Evolutionary conservation across 1,284 basidiomycete genomes (phyloP).

Genomic region (Gomphus bonarii): DNA sequence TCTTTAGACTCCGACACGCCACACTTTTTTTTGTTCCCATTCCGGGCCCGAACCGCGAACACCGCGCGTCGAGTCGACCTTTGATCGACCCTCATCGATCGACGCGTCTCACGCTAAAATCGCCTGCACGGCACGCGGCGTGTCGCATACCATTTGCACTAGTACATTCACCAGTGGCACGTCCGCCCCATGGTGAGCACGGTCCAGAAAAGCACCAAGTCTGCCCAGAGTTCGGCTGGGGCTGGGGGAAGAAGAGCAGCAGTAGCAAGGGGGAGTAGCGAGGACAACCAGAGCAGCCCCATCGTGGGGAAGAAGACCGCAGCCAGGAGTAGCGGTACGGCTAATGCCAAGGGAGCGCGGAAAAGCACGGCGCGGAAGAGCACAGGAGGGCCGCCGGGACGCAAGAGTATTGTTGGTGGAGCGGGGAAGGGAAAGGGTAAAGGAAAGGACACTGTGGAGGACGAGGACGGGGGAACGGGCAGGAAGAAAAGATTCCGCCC

Average conservation of each 20-base stretch:
- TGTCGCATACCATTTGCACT: too few relatives aligned
- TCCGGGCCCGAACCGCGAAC: too few relatives aligned
- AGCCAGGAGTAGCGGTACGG: constrained; percentile 16
- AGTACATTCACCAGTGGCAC: too few relatives aligned
- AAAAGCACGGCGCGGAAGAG: constrained; percentile 63
- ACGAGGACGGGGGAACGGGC: too few relatives aligned
- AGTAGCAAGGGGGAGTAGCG: background rate
- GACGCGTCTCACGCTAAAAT: too few relatives aligned
- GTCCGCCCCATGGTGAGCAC: constrained; percentile 1
- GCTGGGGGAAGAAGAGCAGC: too few relatives aligned
- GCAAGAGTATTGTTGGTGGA: background rate
- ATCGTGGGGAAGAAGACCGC: background rate
- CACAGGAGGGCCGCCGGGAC: constrained; percentile 50
- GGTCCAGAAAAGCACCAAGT: background rate
- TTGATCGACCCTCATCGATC: too few relatives aligned
- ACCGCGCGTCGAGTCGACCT: too few relatives aligned
- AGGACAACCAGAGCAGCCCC: background rate
- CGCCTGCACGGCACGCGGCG: too few relatives aligned
- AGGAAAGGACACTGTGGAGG: too few relatives aligned
- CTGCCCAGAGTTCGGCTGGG: background rate
- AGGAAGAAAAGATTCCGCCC: background rate
- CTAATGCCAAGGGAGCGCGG: constrained; percentile 35
- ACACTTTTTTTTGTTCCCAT: too few relatives aligned
- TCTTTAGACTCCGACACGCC: too few relatives aligned
- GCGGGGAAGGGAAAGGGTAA: background rate